Conservation (phyloP, 208 protist genomes). For the Trypanosomatidae sp. region DNA sequence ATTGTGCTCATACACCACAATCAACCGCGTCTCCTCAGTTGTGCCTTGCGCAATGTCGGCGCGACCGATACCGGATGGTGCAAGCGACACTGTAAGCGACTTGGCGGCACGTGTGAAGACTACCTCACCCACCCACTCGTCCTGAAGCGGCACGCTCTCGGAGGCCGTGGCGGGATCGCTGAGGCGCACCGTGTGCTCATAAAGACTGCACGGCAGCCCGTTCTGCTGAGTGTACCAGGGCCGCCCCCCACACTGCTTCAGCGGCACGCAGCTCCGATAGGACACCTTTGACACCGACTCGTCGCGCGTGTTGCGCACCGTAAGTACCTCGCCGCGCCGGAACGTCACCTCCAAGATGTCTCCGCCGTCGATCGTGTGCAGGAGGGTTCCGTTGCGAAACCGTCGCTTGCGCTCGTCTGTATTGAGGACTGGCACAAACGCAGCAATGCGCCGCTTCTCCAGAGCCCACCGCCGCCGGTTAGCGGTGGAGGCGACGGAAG, state of each 20-base stretch:
- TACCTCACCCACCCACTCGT: conserved; percentile 74
- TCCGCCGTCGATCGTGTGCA: conserved; percentile 28
- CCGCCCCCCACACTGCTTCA: conserved; percentile 71
- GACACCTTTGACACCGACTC: conserved; percentile 27
- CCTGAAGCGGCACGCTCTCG: conserved; percentile 51
- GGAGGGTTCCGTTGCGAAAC: conserved; percentile 57
- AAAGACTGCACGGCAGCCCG: conserved; percentile 77
- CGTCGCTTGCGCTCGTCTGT: conserved; percentile 44
- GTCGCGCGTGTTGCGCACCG: conserved; percentile 19
- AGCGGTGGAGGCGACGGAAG: conserved; percentile 58
- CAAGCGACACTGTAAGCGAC: conserved; percentile 22
- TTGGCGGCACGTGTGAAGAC: conserved; percentile 15
- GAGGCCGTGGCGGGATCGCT: conserved; percentile 22
- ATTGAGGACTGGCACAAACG: conserved; percentile 64
- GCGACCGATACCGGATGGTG: conserved; percentile 12
- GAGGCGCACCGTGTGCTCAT: conserved; percentile 80
- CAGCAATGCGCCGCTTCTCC: conserved; percentile 34
- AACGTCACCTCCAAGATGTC: conserved; percentile 28
- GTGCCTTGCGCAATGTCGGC: conserved; percentile 19
- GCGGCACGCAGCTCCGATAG: conserved; percentile 57
- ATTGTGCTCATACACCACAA: conserved; percentile 63
- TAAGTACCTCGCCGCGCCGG: conserved; percentile 28
- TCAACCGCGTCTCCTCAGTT: conserved; percentile 19
- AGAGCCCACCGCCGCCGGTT: conserved; percentile 29
- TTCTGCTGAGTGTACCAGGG: conserved; percentile 67